These are phyloP conservation scores for Coffea humblotiana DNA, from an alignment of 305 asterid species.

Conservation along the genomic window DNA sequence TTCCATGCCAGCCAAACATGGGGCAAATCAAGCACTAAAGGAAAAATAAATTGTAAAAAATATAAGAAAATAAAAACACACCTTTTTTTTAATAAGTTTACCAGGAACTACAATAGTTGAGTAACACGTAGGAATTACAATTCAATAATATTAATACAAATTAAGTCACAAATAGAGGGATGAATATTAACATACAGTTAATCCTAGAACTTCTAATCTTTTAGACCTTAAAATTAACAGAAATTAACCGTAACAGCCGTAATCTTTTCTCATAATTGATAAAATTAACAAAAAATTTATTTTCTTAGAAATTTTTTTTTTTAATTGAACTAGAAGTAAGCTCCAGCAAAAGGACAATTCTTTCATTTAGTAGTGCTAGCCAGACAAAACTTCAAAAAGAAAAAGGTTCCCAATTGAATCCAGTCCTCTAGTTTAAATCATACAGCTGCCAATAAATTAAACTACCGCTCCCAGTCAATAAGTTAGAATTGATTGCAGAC, in stretches of 20 bases:
- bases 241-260: not conserved
- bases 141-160: too few relatives aligned
- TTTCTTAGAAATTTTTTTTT: too few relatives aligned
- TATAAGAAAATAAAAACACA: not conserved
- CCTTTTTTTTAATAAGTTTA: too few relatives aligned
- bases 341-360: not conserved
- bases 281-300: not conserved
- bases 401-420: not conserved
- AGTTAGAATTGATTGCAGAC: not conserved
- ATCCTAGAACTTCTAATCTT: too few relatives aligned
- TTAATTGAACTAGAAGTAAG: not conserved
- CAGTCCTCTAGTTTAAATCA: not conserved
- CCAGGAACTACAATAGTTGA: too few relatives aligned
- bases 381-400: not conserved
- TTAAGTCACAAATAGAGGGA: too few relatives aligned
- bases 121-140: too few relatives aligned
- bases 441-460: not conserved
- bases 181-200: too few relatives aligned
- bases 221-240: too few relatives aligned
- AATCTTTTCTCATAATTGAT: not conserved
- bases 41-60: not conserved
- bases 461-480: not conserved
- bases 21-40: constrained; percentile 8
- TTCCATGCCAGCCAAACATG: constrained; percentile 20
- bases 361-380: not conserved